Evolutionary conservation across 371 early-diverging fungal genomes (phyloP).

Genomic region (Mucor circinelloides): DNA sequence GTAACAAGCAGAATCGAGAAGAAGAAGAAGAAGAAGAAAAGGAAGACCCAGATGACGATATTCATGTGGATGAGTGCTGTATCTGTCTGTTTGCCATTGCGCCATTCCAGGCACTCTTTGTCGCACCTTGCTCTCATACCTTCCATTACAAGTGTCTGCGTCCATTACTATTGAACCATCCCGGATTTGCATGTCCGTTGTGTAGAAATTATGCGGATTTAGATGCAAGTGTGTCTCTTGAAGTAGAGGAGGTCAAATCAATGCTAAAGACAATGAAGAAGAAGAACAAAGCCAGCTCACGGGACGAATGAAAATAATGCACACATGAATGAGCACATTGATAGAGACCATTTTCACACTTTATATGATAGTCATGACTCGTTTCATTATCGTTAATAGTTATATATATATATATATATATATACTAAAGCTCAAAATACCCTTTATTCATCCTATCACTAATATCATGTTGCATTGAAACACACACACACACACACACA

Average conservation of each 20-base stretch:
- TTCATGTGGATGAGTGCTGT: slow-evolving; percentile 79
- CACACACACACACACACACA: no score
- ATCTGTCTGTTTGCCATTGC: slow-evolving; percentile 91
- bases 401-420: background rate
- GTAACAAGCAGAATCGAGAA: no score
- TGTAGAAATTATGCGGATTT: slow-evolving; percentile 93
- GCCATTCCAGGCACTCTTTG: slow-evolving; percentile 92
- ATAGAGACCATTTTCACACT: no score
- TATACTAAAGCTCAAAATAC: background rate
- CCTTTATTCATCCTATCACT: background rate
- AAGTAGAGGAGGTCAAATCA: slow-evolving; percentile 33
- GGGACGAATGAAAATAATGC: background rate
- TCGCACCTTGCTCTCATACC: slow-evolving; percentile 93
- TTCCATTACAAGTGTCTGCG: slow-evolving; percentile 94
- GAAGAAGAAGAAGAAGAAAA: background rate
- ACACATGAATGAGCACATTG: background rate
- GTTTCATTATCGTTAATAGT: background rate
- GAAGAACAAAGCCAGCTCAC: background rate
- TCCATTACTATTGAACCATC: slow-evolving; percentile 57
- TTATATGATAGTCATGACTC: background rate
- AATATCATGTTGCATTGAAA: background rate
- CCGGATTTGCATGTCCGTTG: slow-evolving; percentile 91
- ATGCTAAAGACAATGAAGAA: slow-evolving; percentile 10
- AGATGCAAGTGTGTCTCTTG: slow-evolving; percentile 72
- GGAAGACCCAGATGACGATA: background rate